phyloP scores from a whole-genome alignment of 257 asterid species.

The Coffea canephora region DNA sequence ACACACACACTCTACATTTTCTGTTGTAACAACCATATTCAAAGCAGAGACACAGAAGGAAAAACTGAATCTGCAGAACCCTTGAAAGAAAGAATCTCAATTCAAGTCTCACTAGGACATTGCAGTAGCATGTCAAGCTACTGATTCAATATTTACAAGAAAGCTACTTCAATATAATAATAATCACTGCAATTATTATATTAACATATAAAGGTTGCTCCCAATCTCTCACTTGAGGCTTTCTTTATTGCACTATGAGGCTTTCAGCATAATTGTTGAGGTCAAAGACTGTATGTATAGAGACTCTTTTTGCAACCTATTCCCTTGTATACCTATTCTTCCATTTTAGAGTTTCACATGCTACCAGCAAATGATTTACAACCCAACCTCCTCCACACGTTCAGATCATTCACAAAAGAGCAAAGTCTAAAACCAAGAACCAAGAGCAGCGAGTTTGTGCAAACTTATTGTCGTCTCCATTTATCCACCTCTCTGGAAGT shows the following conservation, averaged over 20 bases:
- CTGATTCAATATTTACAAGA: neutral
- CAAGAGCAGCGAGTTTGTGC: neutral
- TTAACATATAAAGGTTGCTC: too few relatives aligned
- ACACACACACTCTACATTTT: too few relatives aligned
- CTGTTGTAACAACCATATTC: neutral
- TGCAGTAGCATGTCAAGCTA: neutral
- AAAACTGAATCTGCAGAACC: neutral
- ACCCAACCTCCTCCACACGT: neutral
- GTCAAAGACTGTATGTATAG: too few relatives aligned
- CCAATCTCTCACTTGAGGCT: too few relatives aligned
- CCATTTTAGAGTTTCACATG: neutral
- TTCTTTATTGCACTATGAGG: too few relatives aligned
- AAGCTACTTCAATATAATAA: neutral
- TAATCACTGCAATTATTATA: neutral
- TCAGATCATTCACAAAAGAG: neutral
- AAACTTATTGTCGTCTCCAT: constrained; percentile 22
- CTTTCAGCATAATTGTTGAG: too few relatives aligned
- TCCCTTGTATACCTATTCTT: neutral
- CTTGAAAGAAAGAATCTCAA: neutral
- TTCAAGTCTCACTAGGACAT: neutral
- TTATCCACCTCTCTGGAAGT: constrained; percentile 46
- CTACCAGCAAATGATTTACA: neutral
- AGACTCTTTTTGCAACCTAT: too few relatives aligned
- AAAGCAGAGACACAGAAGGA: neutral
- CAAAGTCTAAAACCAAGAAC: neutral